These are phyloP conservation scores for Graphilbum fragrans DNA, from an alignment of 2,329 filamentous ascomycete genomes.

Conservation along the genomic window DNA sequence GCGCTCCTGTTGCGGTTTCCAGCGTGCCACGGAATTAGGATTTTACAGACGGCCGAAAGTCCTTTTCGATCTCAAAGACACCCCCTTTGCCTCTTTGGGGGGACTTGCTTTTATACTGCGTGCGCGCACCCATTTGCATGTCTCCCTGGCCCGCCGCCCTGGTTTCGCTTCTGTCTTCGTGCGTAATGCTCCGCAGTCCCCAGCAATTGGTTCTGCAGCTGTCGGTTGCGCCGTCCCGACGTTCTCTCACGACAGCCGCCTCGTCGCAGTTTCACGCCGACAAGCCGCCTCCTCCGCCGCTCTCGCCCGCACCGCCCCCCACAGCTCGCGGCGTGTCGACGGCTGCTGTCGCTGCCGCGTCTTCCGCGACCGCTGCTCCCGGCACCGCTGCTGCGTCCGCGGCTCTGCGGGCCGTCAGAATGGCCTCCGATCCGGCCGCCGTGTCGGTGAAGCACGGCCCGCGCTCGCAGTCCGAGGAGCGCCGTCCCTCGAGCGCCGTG, in stretches of 20 bases:
- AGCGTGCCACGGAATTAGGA: too few relatives aligned
- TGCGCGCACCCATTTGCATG: too few relatives aligned
- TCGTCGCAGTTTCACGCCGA: slow-evolving; percentile 6
- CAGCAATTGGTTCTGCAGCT: slow-evolving; percentile 11
- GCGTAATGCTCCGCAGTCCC: slow-evolving; percentile 11
- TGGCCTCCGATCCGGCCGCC: slow-evolving; percentile 7
- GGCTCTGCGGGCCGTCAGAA: slow-evolving; percentile 6
- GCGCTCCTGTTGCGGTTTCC: too few relatives aligned
- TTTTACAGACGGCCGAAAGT: background rate
- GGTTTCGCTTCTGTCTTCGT: background rate
- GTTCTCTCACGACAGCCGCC: slow-evolving; percentile 9
- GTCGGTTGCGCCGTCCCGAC: slow-evolving; percentile 11
- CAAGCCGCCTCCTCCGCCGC: slow-evolving; percentile 3
- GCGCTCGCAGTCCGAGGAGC: slow-evolving; percentile 6
- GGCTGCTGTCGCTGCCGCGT: background rate
- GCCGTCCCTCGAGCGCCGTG: background rate
- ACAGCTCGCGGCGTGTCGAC: too few relatives aligned
- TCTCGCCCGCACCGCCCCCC: too few relatives aligned
- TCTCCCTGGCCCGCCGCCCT: background rate
- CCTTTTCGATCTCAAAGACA: background rate
- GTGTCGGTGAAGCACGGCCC: background rate
- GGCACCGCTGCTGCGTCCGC: slow-evolving; percentile 1
- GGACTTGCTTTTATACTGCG: background rate
- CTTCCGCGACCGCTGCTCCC: background rate
- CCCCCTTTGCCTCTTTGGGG: background rate